Conservation (phyloP, 371 early-diverging fungal species). For the Apophysomyces elegans region DNA sequence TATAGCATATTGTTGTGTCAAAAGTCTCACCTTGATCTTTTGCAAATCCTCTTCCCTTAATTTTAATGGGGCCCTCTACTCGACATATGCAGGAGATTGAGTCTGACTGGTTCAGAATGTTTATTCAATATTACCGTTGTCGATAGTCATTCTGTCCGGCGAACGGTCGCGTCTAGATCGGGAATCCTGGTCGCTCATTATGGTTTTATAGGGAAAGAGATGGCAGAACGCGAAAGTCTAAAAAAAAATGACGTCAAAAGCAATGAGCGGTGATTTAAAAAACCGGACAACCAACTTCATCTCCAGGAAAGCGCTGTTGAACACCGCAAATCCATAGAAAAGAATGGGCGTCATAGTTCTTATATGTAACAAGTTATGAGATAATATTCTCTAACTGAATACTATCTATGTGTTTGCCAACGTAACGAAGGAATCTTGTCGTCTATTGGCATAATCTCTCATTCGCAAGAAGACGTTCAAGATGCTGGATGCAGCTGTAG, state of each 20-base stretch:
- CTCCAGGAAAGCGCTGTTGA: too few species aligned
- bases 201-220: neutral
- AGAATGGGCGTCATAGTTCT: too few species aligned
- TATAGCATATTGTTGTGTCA: neutral
- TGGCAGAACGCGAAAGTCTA: neutral
- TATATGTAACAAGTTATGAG: too few species aligned
- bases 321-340: too few species aligned
- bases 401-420: too few species aligned
- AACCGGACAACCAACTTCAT: too few species aligned
- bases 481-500: too few species aligned
- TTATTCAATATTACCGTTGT: constrained; percentile 48
- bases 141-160: constrained; percentile 60
- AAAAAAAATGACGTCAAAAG: neutral
- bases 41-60: constrained; percentile 46
- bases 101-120: too few species aligned
- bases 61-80: constrained; percentile 27
- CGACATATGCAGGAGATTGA: neutral
- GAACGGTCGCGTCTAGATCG: constrained; percentile 17
- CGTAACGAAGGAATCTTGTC: too few species aligned
- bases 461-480: too few species aligned
- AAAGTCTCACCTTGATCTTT: constrained; percentile 17
- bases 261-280: constrained; percentile 2
- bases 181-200: constrained; percentile 16
- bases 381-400: too few species aligned
- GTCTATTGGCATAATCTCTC: too few species aligned